Evolutionary conservation across 2,329 filamentous ascomycete species (phyloP), one percentile per base, ranked within the genome.

Genomic region (Fusarium pseudocircinatum): DNA sequence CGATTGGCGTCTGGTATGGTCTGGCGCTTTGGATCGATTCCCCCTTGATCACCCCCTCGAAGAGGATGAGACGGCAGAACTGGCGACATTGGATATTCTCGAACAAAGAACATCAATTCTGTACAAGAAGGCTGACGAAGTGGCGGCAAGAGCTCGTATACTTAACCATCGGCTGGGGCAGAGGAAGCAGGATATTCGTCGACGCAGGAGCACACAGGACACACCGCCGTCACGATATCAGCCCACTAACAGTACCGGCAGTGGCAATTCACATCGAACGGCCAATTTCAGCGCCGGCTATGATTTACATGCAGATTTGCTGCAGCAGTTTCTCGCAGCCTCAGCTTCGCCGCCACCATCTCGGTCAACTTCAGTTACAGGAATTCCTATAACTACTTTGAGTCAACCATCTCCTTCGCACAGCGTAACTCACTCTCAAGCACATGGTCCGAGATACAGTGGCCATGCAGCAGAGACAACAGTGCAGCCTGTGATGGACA

Each of bases 61-160:
- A 66, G 94, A 97, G 79, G 94, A 97, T 78, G 95, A 97, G 82
- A 90, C 92, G 79, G 94, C 94, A 73, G 94, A 97, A 80, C 82
- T 97, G 42, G 94, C 91, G 18, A 96, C 94, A 1, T 85, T 97
- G 76, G 94, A 96, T 76, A 95, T 97, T 57, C 82, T 97, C 34
- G 94, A 97, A 81, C 90, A 92, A 80, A 92, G 94, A 70, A 84
- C 97, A 40, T 89, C 90, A 42, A 88, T 93, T 73, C 88, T 97
- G 47, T 94, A 93, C 75, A 94, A 94, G 79, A 90, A 92, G 78
- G 94, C 94, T 7, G 94, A 97, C 79, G 92, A 94, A 84, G 91
- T 88, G 22, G 86, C 86, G 22, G 82, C 84, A 37, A 84, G 83
- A 73, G 86, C 94, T 18, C 88, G 94, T 43, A 93, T 96, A 80